Conservation (phyloP, 768 basidiomycete species). For the Tulasnella sp. region DNA sequence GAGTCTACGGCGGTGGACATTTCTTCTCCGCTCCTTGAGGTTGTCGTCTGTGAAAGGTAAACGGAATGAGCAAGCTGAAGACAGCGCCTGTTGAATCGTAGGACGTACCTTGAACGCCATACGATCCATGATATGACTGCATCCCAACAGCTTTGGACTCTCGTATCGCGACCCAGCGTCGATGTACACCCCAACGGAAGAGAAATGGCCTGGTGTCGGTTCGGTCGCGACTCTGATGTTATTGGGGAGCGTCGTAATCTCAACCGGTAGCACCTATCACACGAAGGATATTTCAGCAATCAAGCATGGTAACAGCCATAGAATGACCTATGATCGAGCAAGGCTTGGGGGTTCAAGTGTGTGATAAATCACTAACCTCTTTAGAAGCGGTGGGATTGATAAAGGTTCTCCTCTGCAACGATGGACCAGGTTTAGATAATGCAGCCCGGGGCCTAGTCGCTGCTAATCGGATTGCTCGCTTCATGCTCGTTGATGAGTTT, state of each 20-base stretch:
- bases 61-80: neutral
- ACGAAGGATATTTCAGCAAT: neutral
- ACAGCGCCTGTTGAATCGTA: neutral
- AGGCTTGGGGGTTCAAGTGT: neutral
- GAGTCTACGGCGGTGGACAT: slow-evolving; percentile 74
- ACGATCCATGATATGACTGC: slow-evolving; percentile 85
- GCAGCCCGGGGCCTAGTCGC: neutral
- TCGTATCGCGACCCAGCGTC: slow-evolving; percentile 93
- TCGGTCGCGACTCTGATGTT: slow-evolving; percentile 89
- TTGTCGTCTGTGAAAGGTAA: slow-evolving; percentile 48
- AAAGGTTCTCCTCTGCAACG: neutral
- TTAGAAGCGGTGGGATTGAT: slow-evolving; percentile 7
- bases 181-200: slow-evolving; percentile 84
- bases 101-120: slow-evolving; percentile 86
- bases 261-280: slow-evolving; percentile 15
- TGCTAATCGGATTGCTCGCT: neutral
- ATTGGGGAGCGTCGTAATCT: slow-evolving; percentile 81
- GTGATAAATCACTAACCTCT: neutral
- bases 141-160: slow-evolving; percentile 55
- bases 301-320: neutral
- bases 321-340: neutral
- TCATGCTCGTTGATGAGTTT: neutral
- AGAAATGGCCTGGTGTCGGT: slow-evolving; percentile 84
- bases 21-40: slow-evolving; percentile 53
- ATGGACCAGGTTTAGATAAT: neutral